Evolutionary conservation across 345 rosid genomes (phyloP), one percentile per base, ranked within the genome.

Genomic region (Aquilaria sinensis): DNA sequence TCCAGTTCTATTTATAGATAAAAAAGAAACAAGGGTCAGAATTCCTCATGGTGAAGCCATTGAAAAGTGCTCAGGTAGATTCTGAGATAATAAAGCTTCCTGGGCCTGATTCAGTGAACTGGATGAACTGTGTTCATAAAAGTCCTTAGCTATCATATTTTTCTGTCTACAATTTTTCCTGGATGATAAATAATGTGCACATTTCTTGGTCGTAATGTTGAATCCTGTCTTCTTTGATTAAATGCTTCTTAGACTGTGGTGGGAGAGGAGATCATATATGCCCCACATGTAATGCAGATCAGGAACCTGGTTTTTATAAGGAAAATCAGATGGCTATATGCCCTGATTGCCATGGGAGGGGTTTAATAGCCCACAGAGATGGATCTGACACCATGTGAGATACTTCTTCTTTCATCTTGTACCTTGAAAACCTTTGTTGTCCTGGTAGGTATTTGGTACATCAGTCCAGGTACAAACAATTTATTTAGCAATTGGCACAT

Each of bases 351-450:
- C 62, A 83, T 60, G 98, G 97, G 58, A 87, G 97, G 79, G 98
- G 99, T 71, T 83, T 94, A 62, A 75, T 86, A 72, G 99, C 97
- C 70, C 99, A 80, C 73, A 83, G 70, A 80, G 97, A 90, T 74
- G 99, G 96, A 68, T 94, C 97, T 31, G 97, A 94, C 85, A 69
- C 99, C 45, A 74, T 67, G 97, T 90, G 71, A 79, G 80, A 68
- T 62, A 59, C 63, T 69, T 62, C 64, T 15, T 9, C 49, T 65
- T 58, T 31, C 1, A 13, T 58, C 43, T 48, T 47, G 31, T 30
- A 52, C 54, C 10, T 29, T 10, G 32, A 67, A 54, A 15, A 7
- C 61, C 9, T 34, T 13, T 13, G 32, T 33, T 60, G n/a, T 60
- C 33, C 51, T 54, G n/a, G 52, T 30, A 15, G 12, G 23, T 48